Evolutionary conservation across 257 asterid genomes (phyloP).

Genomic region (Petrea volubilis): DNA sequence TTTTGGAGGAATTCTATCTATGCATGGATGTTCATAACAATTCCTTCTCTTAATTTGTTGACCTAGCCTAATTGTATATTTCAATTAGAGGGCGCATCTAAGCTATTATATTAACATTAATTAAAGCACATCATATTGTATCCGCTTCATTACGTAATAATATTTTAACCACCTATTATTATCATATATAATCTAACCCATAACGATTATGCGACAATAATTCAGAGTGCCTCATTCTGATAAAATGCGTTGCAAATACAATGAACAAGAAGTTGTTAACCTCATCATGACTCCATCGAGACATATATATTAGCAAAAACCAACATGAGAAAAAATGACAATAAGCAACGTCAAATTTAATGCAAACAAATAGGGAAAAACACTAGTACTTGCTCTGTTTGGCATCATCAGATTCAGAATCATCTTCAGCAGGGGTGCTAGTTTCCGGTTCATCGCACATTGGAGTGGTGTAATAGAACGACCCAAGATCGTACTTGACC

Average conservation of each 20-base stretch:
- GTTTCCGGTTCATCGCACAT: constrained; percentile 92
- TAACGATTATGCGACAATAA: no score
- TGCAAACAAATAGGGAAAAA: background rate
- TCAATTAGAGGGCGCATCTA: no score
- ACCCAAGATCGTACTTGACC: constrained; percentile 54
- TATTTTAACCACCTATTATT: no score
- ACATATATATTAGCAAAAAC: constrained; percentile 5
- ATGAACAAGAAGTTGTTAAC: background rate
- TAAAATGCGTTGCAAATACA: background rate
- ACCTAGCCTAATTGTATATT: no score
- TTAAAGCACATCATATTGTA: no score
- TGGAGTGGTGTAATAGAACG: constrained; percentile 84
- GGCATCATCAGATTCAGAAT: constrained; percentile 22
- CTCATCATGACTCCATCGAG: background rate
- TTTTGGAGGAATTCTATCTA: no score
- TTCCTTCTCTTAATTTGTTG: no score
- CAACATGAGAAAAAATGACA: background rate
- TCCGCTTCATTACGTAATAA: no score
- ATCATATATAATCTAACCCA: no score
- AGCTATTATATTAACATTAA: no score
- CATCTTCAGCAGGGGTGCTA: constrained; percentile 20
- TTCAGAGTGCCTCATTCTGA: background rate
- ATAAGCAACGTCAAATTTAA: background rate
- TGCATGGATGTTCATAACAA: no score
- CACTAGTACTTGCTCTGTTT: constrained; percentile 36